These are phyloP conservation scores for Blastobotrys raffinosifermentans DNA, from an alignment of 1,139 yeast genomes.

Conservation along the genomic window DNA sequence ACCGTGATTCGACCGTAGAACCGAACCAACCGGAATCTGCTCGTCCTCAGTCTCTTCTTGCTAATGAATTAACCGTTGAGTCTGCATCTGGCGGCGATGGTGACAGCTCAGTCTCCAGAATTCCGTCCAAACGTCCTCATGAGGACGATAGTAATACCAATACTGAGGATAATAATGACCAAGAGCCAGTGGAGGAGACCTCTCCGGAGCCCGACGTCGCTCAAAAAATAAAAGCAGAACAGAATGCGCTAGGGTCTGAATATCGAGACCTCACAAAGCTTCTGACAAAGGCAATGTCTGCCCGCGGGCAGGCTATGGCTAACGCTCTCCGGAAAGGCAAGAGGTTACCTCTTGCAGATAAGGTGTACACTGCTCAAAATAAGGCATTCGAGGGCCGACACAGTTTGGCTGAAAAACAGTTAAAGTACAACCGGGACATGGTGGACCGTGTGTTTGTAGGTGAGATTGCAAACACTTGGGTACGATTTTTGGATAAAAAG, in stretches of 20 bases:
- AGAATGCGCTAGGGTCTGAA: constrained; percentile 25
- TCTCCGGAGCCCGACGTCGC: constrained; percentile 11
- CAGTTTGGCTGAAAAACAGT: constrained; percentile 14
- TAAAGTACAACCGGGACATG: constrained; percentile 21
- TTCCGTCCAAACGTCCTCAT: neutral
- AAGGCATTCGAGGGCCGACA: constrained; percentile 19
- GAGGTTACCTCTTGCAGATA: constrained; percentile 18
- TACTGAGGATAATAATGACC: constrained; percentile 1
- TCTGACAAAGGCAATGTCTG: constrained; percentile 27
- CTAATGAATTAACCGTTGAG: no score
- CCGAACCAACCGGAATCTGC: no score
- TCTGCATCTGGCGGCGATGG: no score
- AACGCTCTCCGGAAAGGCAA: constrained; percentile 23
- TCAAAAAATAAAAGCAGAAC: constrained; percentile 18
- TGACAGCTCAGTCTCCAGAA: neutral
- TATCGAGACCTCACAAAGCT: constrained; percentile 26
- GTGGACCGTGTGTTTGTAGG: constrained; percentile 23
- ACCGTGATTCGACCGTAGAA: no score
- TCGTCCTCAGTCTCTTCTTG: no score
- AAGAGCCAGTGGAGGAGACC: neutral
- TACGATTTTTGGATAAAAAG: constrained; percentile 24
- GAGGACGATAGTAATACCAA: constrained; percentile 1
- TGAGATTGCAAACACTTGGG: constrained; percentile 28
- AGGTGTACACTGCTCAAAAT: constrained; percentile 21
- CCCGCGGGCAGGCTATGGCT: constrained; percentile 26